Evolutionary conservation across 2,329 filamentous ascomycete genomes (phyloP), one percentile per base, ranked within the genome.

Genomic region (Parastagonospora nodorum): DNA sequence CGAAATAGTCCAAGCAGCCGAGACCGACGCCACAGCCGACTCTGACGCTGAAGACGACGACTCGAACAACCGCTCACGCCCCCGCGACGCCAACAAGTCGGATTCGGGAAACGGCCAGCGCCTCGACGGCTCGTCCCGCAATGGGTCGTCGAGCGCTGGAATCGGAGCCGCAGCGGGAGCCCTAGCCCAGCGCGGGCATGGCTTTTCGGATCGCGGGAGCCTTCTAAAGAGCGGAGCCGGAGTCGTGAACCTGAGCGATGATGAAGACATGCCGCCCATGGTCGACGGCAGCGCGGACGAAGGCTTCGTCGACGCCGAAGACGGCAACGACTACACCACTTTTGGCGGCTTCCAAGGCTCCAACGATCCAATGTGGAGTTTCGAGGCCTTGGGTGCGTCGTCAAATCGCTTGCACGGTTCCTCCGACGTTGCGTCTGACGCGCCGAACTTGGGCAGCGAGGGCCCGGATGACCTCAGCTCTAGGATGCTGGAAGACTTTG

Each of bases 91-190:
- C 19, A 5, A 24, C 19, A 24, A 78, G 55, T 78, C 85, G 87
- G 77, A 78, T 55, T 78, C 85, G 87, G 90, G 90, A 88, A 90
- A 95, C 88, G 90, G 84, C 77, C 85, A 80, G 85, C 88, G 88
- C 84, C 89, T 91, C 88, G 89, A 82, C 87, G 87, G 82, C 85
- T 91, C 85, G 85, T 93, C 87, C 87, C 88, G 80, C 82, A 86
- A 79, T 93, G 90, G 90, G 84, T 93, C 87, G 88, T 90, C 89
- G 90, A 91, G 88, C 88, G 88, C 84, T 84, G 45, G 45, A 39
- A 48, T 83, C 83, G 86, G 80, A 90, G 86, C 80, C 83, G 88
- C 76, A 90, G 88, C 81, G 86, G 84, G 68, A 77, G 75, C 61
- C 53, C 68, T 48, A 74, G 68, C 48, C 72, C 70, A 66, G 69